Evolutionary conservation across 805 yeast species (phyloP).

Genomic region (Nematodospora valgi): DNA sequence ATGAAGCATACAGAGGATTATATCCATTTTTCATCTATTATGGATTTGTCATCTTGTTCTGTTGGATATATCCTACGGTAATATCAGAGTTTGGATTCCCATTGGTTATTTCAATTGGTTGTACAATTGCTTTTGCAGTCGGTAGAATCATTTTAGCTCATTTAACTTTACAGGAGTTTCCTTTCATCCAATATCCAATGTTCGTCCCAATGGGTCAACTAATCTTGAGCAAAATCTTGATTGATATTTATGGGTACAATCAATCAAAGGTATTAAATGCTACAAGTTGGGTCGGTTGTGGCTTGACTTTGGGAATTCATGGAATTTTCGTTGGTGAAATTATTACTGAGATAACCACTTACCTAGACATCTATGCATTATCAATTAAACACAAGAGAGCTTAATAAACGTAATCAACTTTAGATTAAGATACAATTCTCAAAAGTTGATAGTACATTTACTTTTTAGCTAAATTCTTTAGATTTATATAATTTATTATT

Average conservation of each 20-base stretch:
- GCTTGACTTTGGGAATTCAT: conserved; percentile 66
- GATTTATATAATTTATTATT: conserved; percentile 2
- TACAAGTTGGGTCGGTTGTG: conserved; percentile 63
- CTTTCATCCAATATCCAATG: conserved; percentile 67
- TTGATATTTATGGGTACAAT: conserved; percentile 35
- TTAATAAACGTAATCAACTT: conserved; percentile 7
- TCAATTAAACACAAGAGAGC: conserved; percentile 75
- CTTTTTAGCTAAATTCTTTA: no score
- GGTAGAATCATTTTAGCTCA: conserved; percentile 89
- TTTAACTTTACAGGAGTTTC: conserved; percentile 76
- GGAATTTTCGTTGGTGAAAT: conserved; percentile 71
- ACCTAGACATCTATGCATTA: conserved; percentile 81
- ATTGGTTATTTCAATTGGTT: conserved; percentile 65
- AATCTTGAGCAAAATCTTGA: conserved; percentile 29
- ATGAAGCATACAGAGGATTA: conserved; percentile 49
- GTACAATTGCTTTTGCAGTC: conserved; percentile 78
- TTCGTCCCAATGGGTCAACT: conserved; percentile 58
- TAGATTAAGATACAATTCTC: conserved; percentile 1
- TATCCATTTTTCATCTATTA: conserved; percentile 65
- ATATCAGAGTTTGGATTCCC: conserved; percentile 48
- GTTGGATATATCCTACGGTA: conserved; percentile 50
- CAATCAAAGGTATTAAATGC: conserved; percentile 44
- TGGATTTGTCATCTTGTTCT: conserved; percentile 44
- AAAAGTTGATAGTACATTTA: no score
- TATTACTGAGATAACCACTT: conserved; percentile 73